These are phyloP conservation scores for Gelatoporia subvermispora DNA, from an alignment of 768 basidiomycete species.

Conservation along the genomic window DNA sequence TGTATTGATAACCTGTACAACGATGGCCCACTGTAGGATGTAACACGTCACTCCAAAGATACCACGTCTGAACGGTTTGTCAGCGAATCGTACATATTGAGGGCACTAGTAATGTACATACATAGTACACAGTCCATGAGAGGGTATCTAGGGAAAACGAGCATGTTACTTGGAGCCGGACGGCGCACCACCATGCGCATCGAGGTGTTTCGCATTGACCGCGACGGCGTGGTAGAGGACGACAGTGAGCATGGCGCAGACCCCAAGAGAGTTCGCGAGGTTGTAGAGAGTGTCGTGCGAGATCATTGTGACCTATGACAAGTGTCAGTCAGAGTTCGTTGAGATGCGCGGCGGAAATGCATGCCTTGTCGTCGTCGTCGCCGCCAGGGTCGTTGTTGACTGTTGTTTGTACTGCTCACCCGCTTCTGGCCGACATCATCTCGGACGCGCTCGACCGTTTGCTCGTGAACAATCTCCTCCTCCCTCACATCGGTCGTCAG, in stretches of 20 bases:
- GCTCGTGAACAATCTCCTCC: background rate
- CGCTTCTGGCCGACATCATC: slow-evolving; percentile 1
- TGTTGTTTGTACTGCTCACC: slow-evolving; percentile 8
- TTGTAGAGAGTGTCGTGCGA: slow-evolving; percentile 74
- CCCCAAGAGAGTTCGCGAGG: slow-evolving; percentile 78
- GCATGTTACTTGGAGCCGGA: background rate
- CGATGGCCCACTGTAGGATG: too few relatives aligned
- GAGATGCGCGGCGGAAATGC: slow-evolving; percentile 1
- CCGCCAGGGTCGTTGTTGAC: slow-evolving; percentile 12
- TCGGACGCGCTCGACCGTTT: background rate
- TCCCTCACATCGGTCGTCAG: background rate
- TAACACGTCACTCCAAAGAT: too few relatives aligned
- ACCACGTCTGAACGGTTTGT: too few relatives aligned
- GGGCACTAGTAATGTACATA: too few relatives aligned
- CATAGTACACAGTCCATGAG: too few relatives aligned
- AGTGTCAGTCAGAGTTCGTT: background rate
- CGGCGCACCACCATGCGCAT: slow-evolving; percentile 14
- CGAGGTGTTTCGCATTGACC: slow-evolving; percentile 63
- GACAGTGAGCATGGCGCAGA: slow-evolving; percentile 81
- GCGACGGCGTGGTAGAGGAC: slow-evolving; percentile 89
- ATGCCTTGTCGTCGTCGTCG: slow-evolving; percentile 15
- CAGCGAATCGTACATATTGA: too few relatives aligned
- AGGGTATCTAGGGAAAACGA: too few relatives aligned
- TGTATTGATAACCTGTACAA: too few relatives aligned
- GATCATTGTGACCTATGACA: slow-evolving; percentile 51